Conservation (phyloP, 208 protist species). For the Acanthamoeba castellanii region DNA sequence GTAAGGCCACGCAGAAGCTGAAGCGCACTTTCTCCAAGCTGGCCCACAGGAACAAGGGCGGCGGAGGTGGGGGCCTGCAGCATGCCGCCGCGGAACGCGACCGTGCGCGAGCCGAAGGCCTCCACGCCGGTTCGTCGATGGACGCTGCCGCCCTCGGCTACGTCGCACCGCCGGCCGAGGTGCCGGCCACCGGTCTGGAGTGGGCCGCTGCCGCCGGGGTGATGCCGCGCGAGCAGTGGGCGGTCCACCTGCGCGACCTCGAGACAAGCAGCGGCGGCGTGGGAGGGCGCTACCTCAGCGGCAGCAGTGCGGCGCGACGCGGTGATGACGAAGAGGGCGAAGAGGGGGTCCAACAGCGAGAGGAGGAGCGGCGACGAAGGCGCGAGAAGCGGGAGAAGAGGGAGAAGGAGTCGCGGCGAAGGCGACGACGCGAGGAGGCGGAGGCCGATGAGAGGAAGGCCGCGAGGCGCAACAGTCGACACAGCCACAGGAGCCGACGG, state of each 20-base stretch:
- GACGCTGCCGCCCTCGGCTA: too few species aligned
- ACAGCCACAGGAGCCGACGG: background rate
- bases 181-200: background rate
- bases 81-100: background rate
- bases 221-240: background rate
- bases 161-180: background rate
- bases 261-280: background rate
- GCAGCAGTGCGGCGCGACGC: background rate
- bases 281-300: background rate
- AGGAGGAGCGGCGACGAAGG: background rate
- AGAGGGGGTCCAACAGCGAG: background rate
- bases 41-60: background rate
- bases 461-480: background rate
- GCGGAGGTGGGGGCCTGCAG: too few species aligned
- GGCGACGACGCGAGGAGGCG: background rate
- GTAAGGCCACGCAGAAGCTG: constrained; percentile 7
- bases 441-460: background rate
- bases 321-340: background rate
- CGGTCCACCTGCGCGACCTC: background rate
- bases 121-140: background rate
- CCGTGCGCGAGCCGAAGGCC: background rate
- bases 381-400: background rate
- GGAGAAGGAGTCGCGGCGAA: constrained; percentile 10
- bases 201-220: constrained; percentile 3
- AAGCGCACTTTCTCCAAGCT: constrained; percentile 21